phyloP scores from a whole-genome alignment of 2,329 filamentous ascomycete species.

The Diatrype stigma region DNA sequence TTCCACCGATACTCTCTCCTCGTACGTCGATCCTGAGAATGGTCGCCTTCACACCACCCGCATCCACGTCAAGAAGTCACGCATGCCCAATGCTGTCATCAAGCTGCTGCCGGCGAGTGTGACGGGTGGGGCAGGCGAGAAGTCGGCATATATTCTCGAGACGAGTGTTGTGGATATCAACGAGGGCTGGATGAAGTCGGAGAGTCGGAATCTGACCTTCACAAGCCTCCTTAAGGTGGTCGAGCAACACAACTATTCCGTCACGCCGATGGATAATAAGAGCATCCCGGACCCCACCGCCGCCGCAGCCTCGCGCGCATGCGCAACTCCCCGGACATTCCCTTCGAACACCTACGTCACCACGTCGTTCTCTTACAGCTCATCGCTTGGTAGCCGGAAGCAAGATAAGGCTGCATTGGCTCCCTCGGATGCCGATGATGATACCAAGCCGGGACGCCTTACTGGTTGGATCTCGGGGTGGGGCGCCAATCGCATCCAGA shows the following conservation, averaged over 20 bases:
- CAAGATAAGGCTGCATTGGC: conserved; percentile 43
- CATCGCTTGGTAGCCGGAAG: conserved; percentile 65
- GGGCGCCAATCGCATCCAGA: conserved; percentile 67
- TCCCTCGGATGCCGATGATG: conserved; percentile 38
- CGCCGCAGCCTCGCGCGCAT: conserved; percentile 22
- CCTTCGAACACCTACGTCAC: conserved; percentile 58
- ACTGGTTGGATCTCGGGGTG: conserved; percentile 49
- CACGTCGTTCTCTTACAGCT: conserved; percentile 71
- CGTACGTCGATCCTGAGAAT: conserved; percentile 66
- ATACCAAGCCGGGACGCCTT: conserved; percentile 24
- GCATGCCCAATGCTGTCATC: conserved; percentile 68
- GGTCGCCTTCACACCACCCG: conserved; percentile 74
- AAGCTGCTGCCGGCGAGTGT: conserved; percentile 70
- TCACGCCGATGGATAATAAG: conserved; percentile 31
- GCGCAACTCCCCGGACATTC: conserved; percentile 10
- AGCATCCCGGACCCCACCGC: conserved; percentile 17
- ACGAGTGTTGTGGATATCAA: conserved; percentile 74
- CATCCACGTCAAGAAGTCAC: conserved; percentile 77
- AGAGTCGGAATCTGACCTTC: conserved; percentile 78
- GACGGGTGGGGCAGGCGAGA: conserved; percentile 63
- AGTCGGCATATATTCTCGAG: conserved; percentile 77
- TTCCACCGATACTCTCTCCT: conserved; percentile 77
- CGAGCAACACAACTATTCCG: conserved; percentile 67
- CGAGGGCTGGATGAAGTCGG: conserved; percentile 78
- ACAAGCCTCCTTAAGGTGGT: conserved; percentile 75